Percentiles rank a stretch among this genome's conserved stretches.
Evolutionary conservation across 768 basidiomycete species (phyloP).

Genomic region (Gymnopilus dilepis): DNA sequence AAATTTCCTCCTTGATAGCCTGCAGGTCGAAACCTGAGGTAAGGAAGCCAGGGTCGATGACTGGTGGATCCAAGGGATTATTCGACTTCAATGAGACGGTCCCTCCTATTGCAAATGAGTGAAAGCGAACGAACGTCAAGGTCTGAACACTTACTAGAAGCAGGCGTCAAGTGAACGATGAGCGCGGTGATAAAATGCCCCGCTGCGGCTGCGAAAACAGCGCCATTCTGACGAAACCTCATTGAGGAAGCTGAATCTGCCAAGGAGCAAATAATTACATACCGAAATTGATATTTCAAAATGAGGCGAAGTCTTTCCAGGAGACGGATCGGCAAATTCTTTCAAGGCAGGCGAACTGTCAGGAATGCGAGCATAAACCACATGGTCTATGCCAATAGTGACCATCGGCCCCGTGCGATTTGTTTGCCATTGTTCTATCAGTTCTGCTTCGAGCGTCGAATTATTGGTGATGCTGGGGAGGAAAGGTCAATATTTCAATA

Average conservation of each 20-base stretch:
- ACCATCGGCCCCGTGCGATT: conserved; percentile 1
- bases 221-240: neutral
- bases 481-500: no score
- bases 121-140: conserved; percentile 11
- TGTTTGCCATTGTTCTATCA: conserved; percentile 4
- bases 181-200: conserved; percentile 1
- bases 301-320: conserved; percentile 12
- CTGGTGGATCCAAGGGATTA: conserved; percentile 47
- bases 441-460: conserved; percentile 2
- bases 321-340: conserved; percentile 6
- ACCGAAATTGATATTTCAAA: conserved; percentile 18
- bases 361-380: conserved; percentile 6
- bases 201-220: neutral
- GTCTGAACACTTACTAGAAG: conserved; percentile 6
- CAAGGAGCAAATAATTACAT: neutral
- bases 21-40: conserved; percentile 31
- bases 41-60: conserved; percentile 55
- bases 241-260: neutral
- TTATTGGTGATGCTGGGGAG: neutral
- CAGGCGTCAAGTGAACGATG: conserved; percentile 2
- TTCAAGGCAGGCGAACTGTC: conserved; percentile 2
- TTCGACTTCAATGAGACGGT: conserved; percentile 40
- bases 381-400: conserved; percentile 6
- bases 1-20: conserved; percentile 26
- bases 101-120: conserved; percentile 20